Conservation (phyloP, 495 filamentous ascomycete genomes). For the Articulospora tetracladia region DNA sequence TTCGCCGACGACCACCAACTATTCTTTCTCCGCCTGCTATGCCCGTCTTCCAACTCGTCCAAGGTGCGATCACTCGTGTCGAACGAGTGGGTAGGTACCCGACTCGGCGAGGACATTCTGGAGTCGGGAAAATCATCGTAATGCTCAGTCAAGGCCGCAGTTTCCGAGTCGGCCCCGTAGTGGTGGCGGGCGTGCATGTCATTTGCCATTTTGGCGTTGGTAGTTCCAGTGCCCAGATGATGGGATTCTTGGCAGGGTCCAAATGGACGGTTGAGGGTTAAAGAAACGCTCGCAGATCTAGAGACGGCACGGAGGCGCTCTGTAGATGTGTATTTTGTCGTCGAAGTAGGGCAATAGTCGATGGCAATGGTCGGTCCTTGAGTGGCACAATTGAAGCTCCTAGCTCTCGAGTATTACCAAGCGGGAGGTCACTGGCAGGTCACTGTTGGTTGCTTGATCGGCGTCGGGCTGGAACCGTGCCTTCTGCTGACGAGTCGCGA, state of each 20-base stretch:
- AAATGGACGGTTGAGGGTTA: background rate
- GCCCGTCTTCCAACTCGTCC: background rate
- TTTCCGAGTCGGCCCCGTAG: background rate
- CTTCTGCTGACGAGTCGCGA: too few species aligned
- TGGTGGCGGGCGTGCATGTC: background rate
- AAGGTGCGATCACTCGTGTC: background rate
- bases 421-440: too few species aligned
- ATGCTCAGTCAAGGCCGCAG: background rate
- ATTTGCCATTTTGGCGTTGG: constrained; percentile 8
- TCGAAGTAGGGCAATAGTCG: too few species aligned
- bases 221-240: background rate
- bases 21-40: background rate
- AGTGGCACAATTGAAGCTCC: too few species aligned
- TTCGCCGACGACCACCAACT: background rate
- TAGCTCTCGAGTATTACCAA: too few species aligned
- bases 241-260: constrained; percentile 12
- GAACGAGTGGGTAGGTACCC: background rate
- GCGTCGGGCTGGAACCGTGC: too few species aligned
- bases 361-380: too few species aligned
- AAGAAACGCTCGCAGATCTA: background rate
- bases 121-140: background rate
- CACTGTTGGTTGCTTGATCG: too few species aligned
- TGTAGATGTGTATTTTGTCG: too few species aligned
- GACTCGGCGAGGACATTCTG: constrained; percentile 1
- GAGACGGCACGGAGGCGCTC: too few species aligned